phyloP scores from a whole-genome alignment of 495 filamentous ascomycete species.

The Aspergillus conjunctus region DNA sequence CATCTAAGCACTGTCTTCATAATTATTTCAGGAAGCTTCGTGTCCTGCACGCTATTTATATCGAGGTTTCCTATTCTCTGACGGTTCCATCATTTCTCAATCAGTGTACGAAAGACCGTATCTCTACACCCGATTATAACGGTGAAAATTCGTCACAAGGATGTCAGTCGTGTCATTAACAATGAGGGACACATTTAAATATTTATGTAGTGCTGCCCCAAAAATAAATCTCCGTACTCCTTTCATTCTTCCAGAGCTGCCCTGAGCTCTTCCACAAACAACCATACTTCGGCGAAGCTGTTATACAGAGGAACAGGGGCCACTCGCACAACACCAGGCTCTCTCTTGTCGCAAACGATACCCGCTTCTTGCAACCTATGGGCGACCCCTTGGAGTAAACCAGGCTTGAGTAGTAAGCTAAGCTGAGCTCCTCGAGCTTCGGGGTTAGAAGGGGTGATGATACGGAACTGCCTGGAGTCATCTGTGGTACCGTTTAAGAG shows the following conservation, averaged over 20 bases:
- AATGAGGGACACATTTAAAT: not conserved
- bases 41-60: no score
- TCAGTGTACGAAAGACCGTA: no score
- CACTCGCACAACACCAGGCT: constrained; percentile 90
- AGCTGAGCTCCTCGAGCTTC: constrained; percentile 83
- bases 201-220: not conserved
- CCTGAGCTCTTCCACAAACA: constrained; percentile 63
- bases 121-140: no score
- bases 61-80: no score
- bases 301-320: constrained; percentile 94
- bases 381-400: constrained; percentile 71
- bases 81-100: no score
- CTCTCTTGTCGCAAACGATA: constrained; percentile 85
- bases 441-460: constrained; percentile 78
- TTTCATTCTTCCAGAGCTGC: constrained; percentile 29
- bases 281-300: constrained; percentile 73
- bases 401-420: constrained; percentile 68
- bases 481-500: constrained; percentile 53
- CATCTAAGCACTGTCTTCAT: not conserved
- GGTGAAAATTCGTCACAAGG: no score
- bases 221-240: not conserved
- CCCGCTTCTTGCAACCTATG: constrained; percentile 64
- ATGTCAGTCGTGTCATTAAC: no score
- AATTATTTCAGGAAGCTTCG: no score
- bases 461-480: constrained; percentile 42